Percentiles rank a stretch among this genome's conserved stretches.
Conservation (phyloP, 2,329 filamentous ascomycete species). For the Cyphellophora attinorum region DNA sequence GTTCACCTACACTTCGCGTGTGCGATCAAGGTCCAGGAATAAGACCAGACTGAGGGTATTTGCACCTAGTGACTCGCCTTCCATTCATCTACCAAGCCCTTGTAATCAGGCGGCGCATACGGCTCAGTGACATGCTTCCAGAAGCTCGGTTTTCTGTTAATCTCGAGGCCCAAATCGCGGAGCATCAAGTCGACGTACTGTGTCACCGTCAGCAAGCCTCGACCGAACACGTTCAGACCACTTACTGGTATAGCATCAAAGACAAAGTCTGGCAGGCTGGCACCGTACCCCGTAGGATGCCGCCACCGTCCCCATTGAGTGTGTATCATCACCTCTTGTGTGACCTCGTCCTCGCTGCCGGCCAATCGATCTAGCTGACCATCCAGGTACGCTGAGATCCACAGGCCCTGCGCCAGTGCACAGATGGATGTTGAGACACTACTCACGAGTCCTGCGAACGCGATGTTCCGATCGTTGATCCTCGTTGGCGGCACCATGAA, state of each 20-base stretch:
- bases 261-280: slow-evolving; percentile 56
- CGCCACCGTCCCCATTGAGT: slow-evolving; percentile 58
- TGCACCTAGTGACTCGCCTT: no score
- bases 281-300: slow-evolving; percentile 50
- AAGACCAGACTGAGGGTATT: no score
- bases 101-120: slow-evolving; percentile 32
- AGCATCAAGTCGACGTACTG: slow-evolving; percentile 66
- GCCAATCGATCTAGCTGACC: slow-evolving; percentile 30
- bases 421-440: slow-evolving; percentile 35
- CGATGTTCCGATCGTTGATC: slow-evolving; percentile 31
- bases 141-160: slow-evolving; percentile 23
- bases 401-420: slow-evolving; percentile 44
- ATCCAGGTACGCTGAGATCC: slow-evolving; percentile 56
- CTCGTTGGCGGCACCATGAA: slow-evolving; percentile 36
- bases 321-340: slow-evolving; percentile 50
- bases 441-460: slow-evolving; percentile 38
- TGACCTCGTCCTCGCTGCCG: slow-evolving; percentile 29
- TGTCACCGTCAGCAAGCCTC: no score
- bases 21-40: no score
- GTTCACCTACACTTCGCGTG: no score
- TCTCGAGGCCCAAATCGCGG: slow-evolving; percentile 53
- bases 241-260: slow-evolving; percentile 66
- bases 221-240: no score
- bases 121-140: slow-evolving; percentile 25
- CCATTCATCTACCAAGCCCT: slow-evolving; percentile 30